phyloP scores from a whole-genome alignment of 2,329 filamentous ascomycete genomes.

The Domatiomyces catenatus region DNA sequence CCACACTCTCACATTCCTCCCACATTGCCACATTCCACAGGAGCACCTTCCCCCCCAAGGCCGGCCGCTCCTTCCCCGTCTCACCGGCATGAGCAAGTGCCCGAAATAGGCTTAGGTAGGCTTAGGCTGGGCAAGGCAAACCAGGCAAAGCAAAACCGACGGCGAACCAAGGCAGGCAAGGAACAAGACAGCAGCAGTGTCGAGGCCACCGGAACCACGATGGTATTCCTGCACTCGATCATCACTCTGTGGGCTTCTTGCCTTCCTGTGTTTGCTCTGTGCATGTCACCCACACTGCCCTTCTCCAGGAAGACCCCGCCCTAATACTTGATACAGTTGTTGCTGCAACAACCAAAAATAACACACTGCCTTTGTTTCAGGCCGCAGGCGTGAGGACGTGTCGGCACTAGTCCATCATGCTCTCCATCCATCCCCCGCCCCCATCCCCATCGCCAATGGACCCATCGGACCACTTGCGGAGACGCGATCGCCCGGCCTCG shows the following conservation, averaged over 20 bases:
- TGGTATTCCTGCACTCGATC: not conserved
- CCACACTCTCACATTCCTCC: no score
- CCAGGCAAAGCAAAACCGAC: not conserved
- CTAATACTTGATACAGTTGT: not conserved
- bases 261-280: not conserved
- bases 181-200: not conserved
- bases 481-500: not conserved
- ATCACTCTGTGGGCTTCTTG: not conserved
- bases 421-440: conserved; percentile 6
- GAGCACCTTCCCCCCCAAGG: not conserved
- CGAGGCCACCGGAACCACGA: not conserved
- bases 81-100: not conserved
- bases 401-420: conserved; percentile 4
- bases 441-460: conserved; percentile 8
- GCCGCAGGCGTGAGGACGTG: not conserved
- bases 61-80: not conserved
- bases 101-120: not conserved
- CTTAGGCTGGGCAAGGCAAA: not conserved
- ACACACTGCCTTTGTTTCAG: not conserved
- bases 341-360: not conserved
- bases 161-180: not conserved
- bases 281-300: not conserved
- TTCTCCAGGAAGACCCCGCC: not conserved
- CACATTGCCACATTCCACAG: no score
- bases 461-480: not conserved